Percentiles rank a stretch among this genome's conserved stretches.
Evolutionary conservation across 2,329 filamentous ascomycete species (phyloP).

Genomic region (Neofusicoccum umdonicola): DNA sequence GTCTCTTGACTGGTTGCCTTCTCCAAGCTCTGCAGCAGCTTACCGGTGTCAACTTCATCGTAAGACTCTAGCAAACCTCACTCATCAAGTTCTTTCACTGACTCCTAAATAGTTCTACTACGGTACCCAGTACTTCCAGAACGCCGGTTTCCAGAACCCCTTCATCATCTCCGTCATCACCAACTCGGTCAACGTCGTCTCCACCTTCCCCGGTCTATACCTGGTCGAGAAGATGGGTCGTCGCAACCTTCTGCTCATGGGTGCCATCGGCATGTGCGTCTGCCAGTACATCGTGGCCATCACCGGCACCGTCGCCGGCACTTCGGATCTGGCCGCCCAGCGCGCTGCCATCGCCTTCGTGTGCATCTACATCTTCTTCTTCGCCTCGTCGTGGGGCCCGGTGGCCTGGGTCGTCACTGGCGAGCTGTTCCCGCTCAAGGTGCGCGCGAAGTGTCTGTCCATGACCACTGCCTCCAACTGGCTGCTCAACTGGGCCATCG

Average conservation of each 20-base stretch:
- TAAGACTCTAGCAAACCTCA: constrained; percentile 17
- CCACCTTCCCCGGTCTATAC: constrained; percentile 68
- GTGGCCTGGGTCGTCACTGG: constrained; percentile 62
- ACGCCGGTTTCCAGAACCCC: constrained; percentile 45
- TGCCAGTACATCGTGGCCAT: constrained; percentile 44
- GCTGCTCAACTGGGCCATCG: constrained; percentile 58
- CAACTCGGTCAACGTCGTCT: constrained; percentile 73
- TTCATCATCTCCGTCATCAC: constrained; percentile 73
- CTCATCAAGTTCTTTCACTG: not conserved
- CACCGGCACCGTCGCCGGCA: constrained; percentile 38
- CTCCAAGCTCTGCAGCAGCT: constrained; percentile 82
- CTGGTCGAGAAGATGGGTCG: constrained; percentile 80
- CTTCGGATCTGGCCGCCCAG: constrained; percentile 38
- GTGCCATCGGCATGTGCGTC: constrained; percentile 67
- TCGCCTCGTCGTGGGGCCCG: constrained; percentile 75
- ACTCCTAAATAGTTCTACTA: constrained; percentile 15
- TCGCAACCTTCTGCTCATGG: constrained; percentile 70
- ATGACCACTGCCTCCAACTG: constrained; percentile 59
- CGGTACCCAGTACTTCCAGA: constrained; percentile 39
- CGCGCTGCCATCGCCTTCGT: constrained; percentile 42
- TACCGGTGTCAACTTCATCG: constrained; percentile 49
- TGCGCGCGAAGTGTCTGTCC: constrained; percentile 47
- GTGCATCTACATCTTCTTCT: constrained; percentile 77
- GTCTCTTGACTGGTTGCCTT: constrained; percentile 69
- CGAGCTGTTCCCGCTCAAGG: constrained; percentile 45